Conservation (phyloP, 768 basidiomycete species). For the Mrakia hoshinonis region DNA sequence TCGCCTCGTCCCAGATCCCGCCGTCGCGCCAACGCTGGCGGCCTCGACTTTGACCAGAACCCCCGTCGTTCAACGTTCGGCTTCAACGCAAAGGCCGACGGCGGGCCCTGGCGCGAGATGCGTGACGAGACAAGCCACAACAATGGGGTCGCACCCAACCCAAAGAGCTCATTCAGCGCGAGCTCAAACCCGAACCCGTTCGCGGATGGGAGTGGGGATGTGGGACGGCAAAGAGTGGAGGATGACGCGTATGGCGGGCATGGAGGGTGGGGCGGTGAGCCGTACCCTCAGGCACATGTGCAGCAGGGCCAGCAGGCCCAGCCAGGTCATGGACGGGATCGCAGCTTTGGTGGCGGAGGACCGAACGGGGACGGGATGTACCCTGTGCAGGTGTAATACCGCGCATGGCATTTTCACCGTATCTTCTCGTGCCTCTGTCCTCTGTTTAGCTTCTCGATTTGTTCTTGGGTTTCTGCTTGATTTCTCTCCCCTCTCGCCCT, state of each 20-base stretch:
- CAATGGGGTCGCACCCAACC: neutral
- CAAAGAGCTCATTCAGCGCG: neutral
- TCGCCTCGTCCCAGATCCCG: too few relatives aligned
- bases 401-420: too few relatives aligned
- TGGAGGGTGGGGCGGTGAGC: neutral
- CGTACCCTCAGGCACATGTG: neutral
- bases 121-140: slow-evolving; percentile 10
- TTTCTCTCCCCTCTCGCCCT: neutral
- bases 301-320: neutral
- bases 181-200: neutral
- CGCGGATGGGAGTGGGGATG: neutral
- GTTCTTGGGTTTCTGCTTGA: neutral
- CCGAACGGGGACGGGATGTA: slow-evolving; percentile 7
- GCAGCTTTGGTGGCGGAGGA: neutral
- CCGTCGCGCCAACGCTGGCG: too few relatives aligned
- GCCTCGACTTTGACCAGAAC: neutral
- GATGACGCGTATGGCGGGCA: neutral
- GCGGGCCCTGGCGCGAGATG: neutral
- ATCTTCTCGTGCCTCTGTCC: too few relatives aligned
- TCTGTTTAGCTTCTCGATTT: too few relatives aligned
- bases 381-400: too few relatives aligned
- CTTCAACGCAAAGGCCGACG: neutral
- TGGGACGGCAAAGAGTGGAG: neutral
- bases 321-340: neutral
- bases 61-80: neutral